Evolutionary conservation across 1,284 basidiomycete genomes (phyloP).

Genomic region (Ustilago cynodontis): DNA sequence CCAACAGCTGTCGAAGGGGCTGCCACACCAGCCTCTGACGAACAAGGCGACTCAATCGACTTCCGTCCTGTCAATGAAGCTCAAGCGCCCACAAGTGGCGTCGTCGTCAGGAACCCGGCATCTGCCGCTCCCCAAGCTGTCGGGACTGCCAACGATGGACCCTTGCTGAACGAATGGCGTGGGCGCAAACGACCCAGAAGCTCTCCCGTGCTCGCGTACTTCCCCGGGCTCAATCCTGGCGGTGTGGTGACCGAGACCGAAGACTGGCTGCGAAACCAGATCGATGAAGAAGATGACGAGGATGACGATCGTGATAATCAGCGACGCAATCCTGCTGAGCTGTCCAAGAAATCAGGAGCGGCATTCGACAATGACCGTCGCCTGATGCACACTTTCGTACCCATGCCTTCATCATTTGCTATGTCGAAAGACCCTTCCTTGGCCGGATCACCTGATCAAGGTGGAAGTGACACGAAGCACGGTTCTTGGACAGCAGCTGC

Average conservation of each 20-base stretch:
- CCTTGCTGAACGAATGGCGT: conserved; percentile 20
- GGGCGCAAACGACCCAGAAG: conserved; percentile 39
- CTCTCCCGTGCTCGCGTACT: conserved; percentile 19
- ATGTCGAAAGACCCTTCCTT: conserved; percentile 25
- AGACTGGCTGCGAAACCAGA: conserved; percentile 25
- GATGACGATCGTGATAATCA: conserved; percentile 1
- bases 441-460: conserved; percentile 20
- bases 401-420: conserved; percentile 27
- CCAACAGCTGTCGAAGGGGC: not conserved
- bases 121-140: not conserved
- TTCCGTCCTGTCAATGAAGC: not conserved
- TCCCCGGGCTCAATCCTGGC: conserved; percentile 6
- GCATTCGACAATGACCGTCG: conserved; percentile 23
- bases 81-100: not conserved
- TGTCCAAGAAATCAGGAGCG: conserved; percentile 6
- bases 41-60: not conserved
- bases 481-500: conserved; percentile 34
- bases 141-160: conserved; percentile 5
- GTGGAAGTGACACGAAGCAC: conserved; percentile 40
- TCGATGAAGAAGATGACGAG: conserved; percentile 18
- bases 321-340: conserved; percentile 1
- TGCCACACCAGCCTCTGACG: not conserved
- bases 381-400: conserved; percentile 30
- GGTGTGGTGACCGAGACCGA: conserved; percentile 25
- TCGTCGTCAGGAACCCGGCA: not conserved